Conservation (phyloP, 2,329 filamentous ascomycete genomes). For the Ceratocystis alfenasii region DNA sequence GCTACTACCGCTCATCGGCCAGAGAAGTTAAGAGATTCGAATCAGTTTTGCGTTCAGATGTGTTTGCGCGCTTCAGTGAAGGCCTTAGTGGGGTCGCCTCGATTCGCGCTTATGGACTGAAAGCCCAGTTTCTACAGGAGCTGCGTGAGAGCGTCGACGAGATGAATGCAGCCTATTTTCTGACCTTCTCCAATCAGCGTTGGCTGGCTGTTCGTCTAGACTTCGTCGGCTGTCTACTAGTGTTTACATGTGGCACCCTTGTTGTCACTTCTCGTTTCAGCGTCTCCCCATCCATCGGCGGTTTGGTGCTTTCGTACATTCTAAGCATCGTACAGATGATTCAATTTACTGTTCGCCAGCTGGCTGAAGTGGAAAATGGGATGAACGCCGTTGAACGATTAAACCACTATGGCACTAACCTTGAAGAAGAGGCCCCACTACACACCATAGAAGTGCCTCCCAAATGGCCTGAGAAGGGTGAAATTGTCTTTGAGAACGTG, state of each 20-base stretch:
- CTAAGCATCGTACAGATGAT: conserved; percentile 89
- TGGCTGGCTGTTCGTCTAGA: conserved; percentile 85
- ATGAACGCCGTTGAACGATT: conserved; percentile 95
- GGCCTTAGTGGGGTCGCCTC: conserved; percentile 71
- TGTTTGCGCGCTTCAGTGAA: conserved; percentile 87
- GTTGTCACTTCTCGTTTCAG: conserved; percentile 84
- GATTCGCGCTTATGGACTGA: conserved; percentile 79
- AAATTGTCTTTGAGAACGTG: conserved; percentile 63
- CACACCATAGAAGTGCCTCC: conserved; percentile 60
- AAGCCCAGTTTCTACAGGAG: conserved; percentile 58
- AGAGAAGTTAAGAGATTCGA: conserved; percentile 93
- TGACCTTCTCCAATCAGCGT: conserved; percentile 90
- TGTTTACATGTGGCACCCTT: conserved; percentile 78
- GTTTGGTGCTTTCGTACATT: conserved; percentile 86
- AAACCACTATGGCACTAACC: conserved; percentile 72
- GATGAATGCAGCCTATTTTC: conserved; percentile 89
- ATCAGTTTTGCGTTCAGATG: conserved; percentile 69
- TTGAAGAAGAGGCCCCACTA: conserved; percentile 81
- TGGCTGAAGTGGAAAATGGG: conserved; percentile 92
- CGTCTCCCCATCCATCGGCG: conserved; percentile 72
- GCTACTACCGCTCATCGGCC: conserved; percentile 82
- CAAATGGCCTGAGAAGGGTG: conserved; percentile 76
- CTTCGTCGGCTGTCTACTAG: conserved; percentile 67
- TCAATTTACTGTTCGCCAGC: conserved; percentile 84
- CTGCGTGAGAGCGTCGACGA: conserved; percentile 67